Evolutionary conservation across 257 asterid species (phyloP), one percentile per base, ranked within the genome.

Genomic region (Coffea eugenioides): DNA sequence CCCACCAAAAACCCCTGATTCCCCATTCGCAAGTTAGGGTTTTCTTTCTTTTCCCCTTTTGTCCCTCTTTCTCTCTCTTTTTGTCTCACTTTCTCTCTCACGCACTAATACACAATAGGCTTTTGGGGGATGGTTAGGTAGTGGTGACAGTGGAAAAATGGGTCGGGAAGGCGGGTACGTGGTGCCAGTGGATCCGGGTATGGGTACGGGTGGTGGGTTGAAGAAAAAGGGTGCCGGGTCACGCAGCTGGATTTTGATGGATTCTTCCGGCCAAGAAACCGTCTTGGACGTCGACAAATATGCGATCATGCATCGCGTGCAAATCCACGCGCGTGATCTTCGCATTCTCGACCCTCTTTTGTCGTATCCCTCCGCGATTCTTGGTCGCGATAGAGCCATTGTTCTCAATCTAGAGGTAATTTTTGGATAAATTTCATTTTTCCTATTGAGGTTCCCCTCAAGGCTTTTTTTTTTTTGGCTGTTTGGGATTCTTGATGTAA

Each of bases 241-340:
- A 45, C 83, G 97, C 79, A 94, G 91, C 82, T 92, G 98, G 98
- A 84, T 94, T 20, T 74, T 90, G 7, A 84, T 94, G 84, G 92
- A 90, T 78, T 84, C 86, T 8, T 81, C 88, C 10, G 98, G 98
- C 15, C 75, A 86, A 8, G 98, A 94, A 69, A 71, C 77, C 11
- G 57, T 88, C 0, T 72, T 94, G 62, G 97, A 92, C 79, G 96
- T 89, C 15, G 97, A 94, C 69, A 94, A 94, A 78, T 92, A 92
- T 62, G 89, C 88, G 41, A 92, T 94, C 89, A 94, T 94, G 97
- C 97, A 91, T 74, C 94, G 97, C 57, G 96, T 90, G 77, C 96
- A 91, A 87, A 92, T 94, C 34, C 97, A 92, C 83, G 96, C 98
- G 0, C 98, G 99, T 43, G 97, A 95, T 88, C 95, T 93, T 71